These are phyloP conservation scores for Erythrophleum ivorense DNA, from an alignment of 331 rosid genomes.

Conservation along the genomic window DNA sequence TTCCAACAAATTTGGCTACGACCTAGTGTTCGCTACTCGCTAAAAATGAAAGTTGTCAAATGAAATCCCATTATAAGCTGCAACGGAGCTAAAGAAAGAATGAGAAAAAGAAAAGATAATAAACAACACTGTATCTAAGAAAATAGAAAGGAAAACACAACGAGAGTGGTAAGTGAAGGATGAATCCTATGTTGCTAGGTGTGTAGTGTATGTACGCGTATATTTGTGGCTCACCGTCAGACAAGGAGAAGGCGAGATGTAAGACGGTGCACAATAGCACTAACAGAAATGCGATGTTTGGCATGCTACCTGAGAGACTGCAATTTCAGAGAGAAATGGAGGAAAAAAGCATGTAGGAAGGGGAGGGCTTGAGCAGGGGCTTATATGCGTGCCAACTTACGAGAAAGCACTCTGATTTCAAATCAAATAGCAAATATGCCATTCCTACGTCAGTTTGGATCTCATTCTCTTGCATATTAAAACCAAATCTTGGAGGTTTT, in stretches of 20 bases:
- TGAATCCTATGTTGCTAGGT: neutral
- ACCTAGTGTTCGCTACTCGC: too few relatives aligned
- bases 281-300: conserved; percentile 37
- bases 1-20: too few relatives aligned
- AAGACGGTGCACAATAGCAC: conserved; percentile 54
- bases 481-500: conserved; percentile 34
- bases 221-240: conserved; percentile 54
- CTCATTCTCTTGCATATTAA: neutral
- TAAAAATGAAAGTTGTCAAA: too few relatives aligned
- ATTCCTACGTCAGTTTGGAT: neutral
- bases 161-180: neutral
- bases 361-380: conserved; percentile 3
- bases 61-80: too few relatives aligned
- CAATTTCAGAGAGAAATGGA: neutral
- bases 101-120: too few relatives aligned
- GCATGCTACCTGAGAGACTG: conserved; percentile 37
- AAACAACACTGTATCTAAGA: too few relatives aligned
- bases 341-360: conserved; percentile 6
- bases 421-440: conserved; percentile 46
- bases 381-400: conserved; percentile 52
- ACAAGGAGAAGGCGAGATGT: conserved; percentile 49
- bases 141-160: neutral
- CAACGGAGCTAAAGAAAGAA: too few relatives aligned
- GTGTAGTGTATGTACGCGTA: too few relatives aligned
- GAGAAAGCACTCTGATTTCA: conserved; percentile 34